phyloP scores from a whole-genome alignment of 192 early-diverging fungal species.

The Coemansia sp. region DNA sequence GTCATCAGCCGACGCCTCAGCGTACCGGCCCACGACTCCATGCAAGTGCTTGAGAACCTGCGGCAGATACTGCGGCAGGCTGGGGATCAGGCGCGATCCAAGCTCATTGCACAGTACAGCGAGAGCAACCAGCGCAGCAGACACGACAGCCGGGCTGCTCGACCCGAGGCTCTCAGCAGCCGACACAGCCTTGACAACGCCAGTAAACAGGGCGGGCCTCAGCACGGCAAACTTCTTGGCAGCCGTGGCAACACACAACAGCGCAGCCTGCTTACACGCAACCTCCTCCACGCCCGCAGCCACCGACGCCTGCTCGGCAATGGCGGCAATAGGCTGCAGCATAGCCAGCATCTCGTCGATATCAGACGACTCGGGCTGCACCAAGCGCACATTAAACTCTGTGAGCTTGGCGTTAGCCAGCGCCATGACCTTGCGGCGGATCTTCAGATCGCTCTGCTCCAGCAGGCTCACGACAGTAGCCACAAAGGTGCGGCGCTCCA shows the following conservation, averaged over 20 bases:
- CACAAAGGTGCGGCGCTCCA: conserved; percentile 78
- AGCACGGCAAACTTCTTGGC: conserved; percentile 64
- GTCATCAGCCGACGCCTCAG: conserved; percentile 36
- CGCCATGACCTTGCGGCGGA: conserved; percentile 75
- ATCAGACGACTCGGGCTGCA: conserved; percentile 15
- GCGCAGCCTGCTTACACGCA: conserved; percentile 74
- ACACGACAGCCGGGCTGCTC: conserved; percentile 32
- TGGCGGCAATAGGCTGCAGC: conserved; percentile 31
- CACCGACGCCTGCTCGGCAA: conserved; percentile 6
- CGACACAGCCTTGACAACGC: conserved; percentile 59
- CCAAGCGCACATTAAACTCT: conserved; percentile 37
- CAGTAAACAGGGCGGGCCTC: conserved; percentile 65
- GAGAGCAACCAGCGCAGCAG: conserved; percentile 54
- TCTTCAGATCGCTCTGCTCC: conserved; percentile 60
- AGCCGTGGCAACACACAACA: conserved; percentile 79
- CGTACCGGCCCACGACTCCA: conserved; percentile 20
- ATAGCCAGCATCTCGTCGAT: conserved; percentile 39
- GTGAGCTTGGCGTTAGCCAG: conserved; percentile 73
- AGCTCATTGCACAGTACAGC: conserved; percentile 64
- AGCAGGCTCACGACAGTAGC: conserved; percentile 67
- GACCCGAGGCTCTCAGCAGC: conserved; percentile 52
- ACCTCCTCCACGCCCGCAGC: conserved; percentile 1
- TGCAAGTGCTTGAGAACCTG: conserved; percentile 64
- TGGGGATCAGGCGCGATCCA: conserved; percentile 76
- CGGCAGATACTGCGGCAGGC: conserved; percentile 84